Conservation (phyloP, 139 green algal species). For the Nannochloris sp. region DNA sequence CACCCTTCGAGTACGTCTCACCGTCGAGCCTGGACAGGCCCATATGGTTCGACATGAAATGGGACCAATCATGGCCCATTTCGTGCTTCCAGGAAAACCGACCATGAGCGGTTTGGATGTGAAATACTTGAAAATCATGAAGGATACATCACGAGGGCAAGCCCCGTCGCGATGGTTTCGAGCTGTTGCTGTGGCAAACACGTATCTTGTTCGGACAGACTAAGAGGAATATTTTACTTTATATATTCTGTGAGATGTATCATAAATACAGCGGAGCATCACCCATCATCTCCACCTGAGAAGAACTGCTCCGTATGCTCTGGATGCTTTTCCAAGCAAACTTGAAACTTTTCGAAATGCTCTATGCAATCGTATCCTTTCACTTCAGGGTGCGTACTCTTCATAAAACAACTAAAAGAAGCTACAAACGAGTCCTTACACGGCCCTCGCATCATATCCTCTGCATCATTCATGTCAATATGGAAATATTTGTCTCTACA, state of each 20-base stretch:
- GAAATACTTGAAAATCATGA: constrained; percentile 77
- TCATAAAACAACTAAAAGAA: constrained; percentile 29
- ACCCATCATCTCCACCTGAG: not conserved
- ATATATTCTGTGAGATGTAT: no score
- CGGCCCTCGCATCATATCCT: constrained; percentile 24
- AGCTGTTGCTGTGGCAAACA: constrained; percentile 33
- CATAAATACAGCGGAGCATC: no score
- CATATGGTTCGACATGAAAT: constrained; percentile 43
- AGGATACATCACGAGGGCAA: constrained; percentile 47
- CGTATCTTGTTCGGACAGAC: constrained; percentile 22
- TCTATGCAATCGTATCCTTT: constrained; percentile 35
- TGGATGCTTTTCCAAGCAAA: constrained; percentile 22
- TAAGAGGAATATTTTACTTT: not conserved
- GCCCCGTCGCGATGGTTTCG: constrained; percentile 53
- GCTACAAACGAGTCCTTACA: constrained; percentile 21
- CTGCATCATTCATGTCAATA: constrained; percentile 8
- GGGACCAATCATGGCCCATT: constrained; percentile 84
- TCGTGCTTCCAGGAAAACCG: constrained; percentile 48
- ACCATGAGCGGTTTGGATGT: constrained; percentile 37
- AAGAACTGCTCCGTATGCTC: constrained; percentile 27
- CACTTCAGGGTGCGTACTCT: constrained; percentile 19
- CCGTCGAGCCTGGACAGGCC: constrained; percentile 35
- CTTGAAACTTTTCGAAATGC: constrained; percentile 28
- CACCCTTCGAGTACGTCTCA: constrained; percentile 42
- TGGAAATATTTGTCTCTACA: no score